Conservation (phyloP, 148 eudicot species). For the Pouteria glomerata region DNA sequence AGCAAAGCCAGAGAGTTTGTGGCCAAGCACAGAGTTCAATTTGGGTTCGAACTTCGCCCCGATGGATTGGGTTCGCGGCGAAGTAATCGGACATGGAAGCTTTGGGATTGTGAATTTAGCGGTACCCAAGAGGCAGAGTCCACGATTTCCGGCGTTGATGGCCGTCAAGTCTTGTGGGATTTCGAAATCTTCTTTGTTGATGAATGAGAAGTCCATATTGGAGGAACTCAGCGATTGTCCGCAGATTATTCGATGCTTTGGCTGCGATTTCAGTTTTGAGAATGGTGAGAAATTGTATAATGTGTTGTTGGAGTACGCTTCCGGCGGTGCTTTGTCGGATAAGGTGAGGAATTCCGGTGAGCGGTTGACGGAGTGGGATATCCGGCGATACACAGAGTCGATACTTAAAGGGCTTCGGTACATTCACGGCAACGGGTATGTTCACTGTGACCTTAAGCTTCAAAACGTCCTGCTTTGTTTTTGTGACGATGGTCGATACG, state of each 20-base stretch:
- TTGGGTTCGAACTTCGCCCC: background rate
- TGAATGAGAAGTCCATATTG: slow-evolving; percentile 52
- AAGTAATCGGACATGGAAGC: slow-evolving; percentile 66
- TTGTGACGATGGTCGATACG: slow-evolving; percentile 7
- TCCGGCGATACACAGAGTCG: slow-evolving; percentile 34
- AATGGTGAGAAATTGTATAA: slow-evolving; percentile 49
- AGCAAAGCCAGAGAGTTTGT: background rate
- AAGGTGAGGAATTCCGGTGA: slow-evolving; percentile 22
- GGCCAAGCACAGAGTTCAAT: background rate
- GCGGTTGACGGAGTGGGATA: slow-evolving; percentile 29
- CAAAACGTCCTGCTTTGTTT: slow-evolving; percentile 52
- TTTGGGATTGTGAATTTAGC: slow-evolving; percentile 67
- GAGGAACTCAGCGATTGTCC: slow-evolving; percentile 35
- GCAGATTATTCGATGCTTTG: slow-evolving; percentile 42
- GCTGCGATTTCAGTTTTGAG: slow-evolving; percentile 39
- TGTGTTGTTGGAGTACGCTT: slow-evolving; percentile 66
- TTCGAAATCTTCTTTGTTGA: slow-evolving; percentile 32
- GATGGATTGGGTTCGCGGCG: slow-evolving; percentile 89
- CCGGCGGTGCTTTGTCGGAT: slow-evolving; percentile 48
- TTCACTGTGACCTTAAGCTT: slow-evolving; percentile 76
- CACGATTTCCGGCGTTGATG: slow-evolving; percentile 22
- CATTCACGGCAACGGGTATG: slow-evolving; percentile 58
- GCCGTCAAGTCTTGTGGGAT: slow-evolving; percentile 62
- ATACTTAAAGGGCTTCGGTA: slow-evolving; percentile 47
- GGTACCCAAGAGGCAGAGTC: slow-evolving; percentile 24